Evolutionary conservation across 495 filamentous ascomycete genomes (phyloP), one percentile per base, ranked within the genome.

Genomic region (Podospora appendiculata): DNA sequence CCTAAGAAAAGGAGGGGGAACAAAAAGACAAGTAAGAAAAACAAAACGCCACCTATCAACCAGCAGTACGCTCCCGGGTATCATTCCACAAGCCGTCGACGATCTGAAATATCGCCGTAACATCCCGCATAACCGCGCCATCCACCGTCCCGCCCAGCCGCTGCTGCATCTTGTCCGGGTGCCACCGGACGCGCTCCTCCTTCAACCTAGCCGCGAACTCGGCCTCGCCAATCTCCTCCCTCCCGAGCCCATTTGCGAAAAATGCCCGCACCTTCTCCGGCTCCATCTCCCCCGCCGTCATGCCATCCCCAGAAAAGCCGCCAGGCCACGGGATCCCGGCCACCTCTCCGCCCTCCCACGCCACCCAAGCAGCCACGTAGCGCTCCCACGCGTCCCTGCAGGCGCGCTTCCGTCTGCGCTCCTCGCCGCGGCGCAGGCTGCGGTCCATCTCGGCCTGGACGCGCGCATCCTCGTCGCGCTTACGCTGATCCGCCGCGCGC

Each of bases 141-240:
- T 86, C 80, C 42, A 88, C 83, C 51, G 77, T 67, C 0, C 77
- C 81, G 2, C 89, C 88, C 58, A 91, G 83, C 44, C 84, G 80
- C 70, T 97, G 94, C 74, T 95, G 89, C 34, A 97, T 87, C 76
- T 97, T 99, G 69, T 99, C 93, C 9, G 93, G 93, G 79, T 99
- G 93, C 93, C 93, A 99, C 9, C 90, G 73, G 9, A 97, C 82
- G 38, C 93, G 79, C 72, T 99, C 93, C 14, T 78, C 66, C 69
- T 96, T 97, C 38, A 99, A 70, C 32, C 80, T 73, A 14, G 76
- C 72, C 43, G 78, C 53, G 34, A 90, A 65, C 34, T 79, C 77
- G 45, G 81, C 79, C 52, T 77, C 75, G 2, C 71, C 72, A 2
- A 91, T 67, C 72, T 90, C 85, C n/a, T 66, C 67, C 49, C 70